phyloP scores from a whole-genome alignment of 2,329 filamentous ascomycete species.

The Dryadomyces quercivorus region DNA sequence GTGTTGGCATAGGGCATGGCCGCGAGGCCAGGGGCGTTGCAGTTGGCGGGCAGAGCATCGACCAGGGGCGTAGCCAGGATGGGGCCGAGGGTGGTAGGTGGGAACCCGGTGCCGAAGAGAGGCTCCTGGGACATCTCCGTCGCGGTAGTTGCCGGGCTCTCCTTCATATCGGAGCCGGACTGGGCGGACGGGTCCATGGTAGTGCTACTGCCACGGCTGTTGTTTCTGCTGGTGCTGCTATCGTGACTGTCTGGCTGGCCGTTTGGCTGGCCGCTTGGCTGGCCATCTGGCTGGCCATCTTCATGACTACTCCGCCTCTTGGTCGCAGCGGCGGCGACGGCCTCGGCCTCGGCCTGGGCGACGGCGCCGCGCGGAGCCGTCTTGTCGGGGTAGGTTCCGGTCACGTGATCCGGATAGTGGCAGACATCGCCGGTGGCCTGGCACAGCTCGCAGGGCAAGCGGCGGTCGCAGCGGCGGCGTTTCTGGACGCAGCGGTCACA shows the following conservation, averaged over 20 bases:
- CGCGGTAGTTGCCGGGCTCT: no score
- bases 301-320: no score
- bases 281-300: neutral
- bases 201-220: neutral
- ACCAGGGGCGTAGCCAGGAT: no score
- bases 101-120: no score
- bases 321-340: no score
- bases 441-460: conserved; percentile 15
- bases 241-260: neutral
- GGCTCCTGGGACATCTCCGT: no score
- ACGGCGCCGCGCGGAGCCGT: neutral
- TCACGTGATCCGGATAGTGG: conserved; percentile 5
- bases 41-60: no score
- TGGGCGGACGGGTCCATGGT: no score
- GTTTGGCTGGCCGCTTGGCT: neutral
- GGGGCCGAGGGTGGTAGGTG: no score
- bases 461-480: conserved; percentile 16
- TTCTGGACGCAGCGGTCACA: conserved; percentile 18
- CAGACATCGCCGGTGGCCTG: conserved; percentile 8
- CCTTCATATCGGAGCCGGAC: no score
- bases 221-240: neutral
- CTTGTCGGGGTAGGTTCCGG: neutral
- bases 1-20: no score
- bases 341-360: neutral
- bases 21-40: no score